Percentiles rank a stretch among this genome's conserved stretches.
Evolutionary conservation across 768 basidiomycete species (phyloP).

Genomic region (Termitomyces heimii): DNA sequence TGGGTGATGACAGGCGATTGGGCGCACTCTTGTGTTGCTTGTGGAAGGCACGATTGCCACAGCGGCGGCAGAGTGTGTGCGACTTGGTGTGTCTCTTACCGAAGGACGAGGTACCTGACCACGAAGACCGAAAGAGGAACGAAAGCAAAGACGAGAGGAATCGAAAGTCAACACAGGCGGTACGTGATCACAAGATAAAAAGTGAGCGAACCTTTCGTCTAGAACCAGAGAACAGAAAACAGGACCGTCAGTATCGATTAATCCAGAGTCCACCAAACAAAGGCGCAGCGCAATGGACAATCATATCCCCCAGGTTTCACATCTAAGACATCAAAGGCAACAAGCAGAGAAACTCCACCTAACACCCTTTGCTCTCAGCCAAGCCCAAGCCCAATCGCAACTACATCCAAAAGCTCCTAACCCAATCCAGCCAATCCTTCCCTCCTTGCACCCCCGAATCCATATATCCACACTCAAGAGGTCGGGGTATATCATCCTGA

Average conservation of each 20-base stretch:
- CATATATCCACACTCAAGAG: constrained; percentile 11
- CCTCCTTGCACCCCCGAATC: not conserved
- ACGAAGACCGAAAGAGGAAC: not conserved
- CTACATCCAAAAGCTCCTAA: not conserved
- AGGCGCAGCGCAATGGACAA: not conserved
- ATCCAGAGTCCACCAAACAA: not conserved
- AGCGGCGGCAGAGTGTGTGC: constrained; percentile 96
- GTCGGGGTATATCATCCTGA: constrained; percentile 9
- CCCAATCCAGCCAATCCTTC: constrained; percentile 10
- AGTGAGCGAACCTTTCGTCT: constrained; percentile 79
- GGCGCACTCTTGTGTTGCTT: constrained; percentile 90
- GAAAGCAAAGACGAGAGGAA: not conserved
- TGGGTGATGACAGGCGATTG: not conserved
- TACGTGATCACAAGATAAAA: constrained; percentile 1
- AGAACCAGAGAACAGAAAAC: constrained; percentile 16
- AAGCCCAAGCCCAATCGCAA: not conserved
- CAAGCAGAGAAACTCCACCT: not conserved
- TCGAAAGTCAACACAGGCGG: constrained; percentile 2
- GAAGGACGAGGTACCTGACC: constrained; percentile 90
- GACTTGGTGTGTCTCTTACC: constrained; percentile 98
- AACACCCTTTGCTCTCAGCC: not conserved
- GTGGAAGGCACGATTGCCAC: constrained; percentile 94
- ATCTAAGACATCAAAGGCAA: not conserved
- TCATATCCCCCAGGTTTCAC: not conserved
- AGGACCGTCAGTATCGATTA: constrained; percentile 14